Percentiles rank a stretch among this genome's conserved stretches.
phyloP scores from a whole-genome alignment of 164 flowering plant species.

The Nymphaea colorata region DNA sequence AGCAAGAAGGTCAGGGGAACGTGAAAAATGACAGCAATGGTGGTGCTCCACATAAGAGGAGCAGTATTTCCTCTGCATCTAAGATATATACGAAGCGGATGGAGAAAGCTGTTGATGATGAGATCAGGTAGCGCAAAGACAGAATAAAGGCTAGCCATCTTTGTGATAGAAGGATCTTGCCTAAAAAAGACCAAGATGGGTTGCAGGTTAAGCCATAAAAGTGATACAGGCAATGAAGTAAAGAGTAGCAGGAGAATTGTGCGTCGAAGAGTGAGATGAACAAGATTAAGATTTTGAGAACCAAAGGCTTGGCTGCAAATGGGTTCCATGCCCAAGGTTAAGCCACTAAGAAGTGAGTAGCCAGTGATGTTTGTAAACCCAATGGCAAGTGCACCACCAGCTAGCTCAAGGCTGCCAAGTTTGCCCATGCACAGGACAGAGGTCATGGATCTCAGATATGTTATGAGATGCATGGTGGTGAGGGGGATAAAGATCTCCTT shows the following conservation, averaged over 20 bases:
- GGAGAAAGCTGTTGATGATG: constrained; percentile 61
- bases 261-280: constrained; percentile 36
- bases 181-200: constrained; percentile 52
- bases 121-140: constrained; percentile 64
- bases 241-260: constrained; percentile 50
- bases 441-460: constrained; percentile 54
- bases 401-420: constrained; percentile 77
- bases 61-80: constrained; percentile 62
- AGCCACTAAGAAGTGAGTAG: constrained; percentile 75
- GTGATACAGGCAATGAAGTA: constrained; percentile 45
- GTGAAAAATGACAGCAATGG: constrained; percentile 37
- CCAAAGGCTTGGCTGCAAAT: constrained; percentile 86
- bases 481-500: constrained; percentile 48
- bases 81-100: constrained; percentile 67
- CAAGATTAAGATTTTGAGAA: constrained; percentile 38
- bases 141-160: constrained; percentile 54
- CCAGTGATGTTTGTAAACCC: constrained; percentile 97
- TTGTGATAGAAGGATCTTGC: constrained; percentile 45
- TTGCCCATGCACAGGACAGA: constrained; percentile 75
- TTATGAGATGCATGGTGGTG: constrained; percentile 45
- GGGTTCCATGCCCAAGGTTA: constrained; percentile 95
- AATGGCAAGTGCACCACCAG: constrained; percentile 84
- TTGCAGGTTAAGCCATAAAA: constrained; percentile 66
- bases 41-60: constrained; percentile 71
- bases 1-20: constrained; percentile 52